phyloP scores from a whole-genome alignment of 192 early-diverging fungal genomes.

The Coemansia sp. region DNA sequence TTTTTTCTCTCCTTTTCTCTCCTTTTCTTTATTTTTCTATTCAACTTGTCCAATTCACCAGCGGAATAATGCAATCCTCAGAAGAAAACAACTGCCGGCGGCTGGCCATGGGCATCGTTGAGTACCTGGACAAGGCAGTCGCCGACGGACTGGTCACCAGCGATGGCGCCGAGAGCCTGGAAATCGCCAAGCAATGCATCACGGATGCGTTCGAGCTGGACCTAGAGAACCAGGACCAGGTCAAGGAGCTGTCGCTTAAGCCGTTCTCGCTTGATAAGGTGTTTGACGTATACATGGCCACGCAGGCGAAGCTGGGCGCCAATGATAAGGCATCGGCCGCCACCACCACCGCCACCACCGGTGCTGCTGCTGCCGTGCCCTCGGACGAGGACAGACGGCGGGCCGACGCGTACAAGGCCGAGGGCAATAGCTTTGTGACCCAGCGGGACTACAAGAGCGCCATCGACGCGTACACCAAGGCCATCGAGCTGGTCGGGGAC shows the following conservation, averaged over 20 bases:
- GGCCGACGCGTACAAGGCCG: conserved; percentile 85
- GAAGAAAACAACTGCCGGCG: conserved; percentile 20
- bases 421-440: conserved; percentile 79
- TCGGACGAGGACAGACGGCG: conserved; percentile 67
- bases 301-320: conserved; percentile 64
- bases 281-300: conserved; percentile 87
- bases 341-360: not conserved
- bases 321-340: not conserved
- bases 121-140: conserved; percentile 49
- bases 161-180: conserved; percentile 50
- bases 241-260: conserved; percentile 73
- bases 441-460: conserved; percentile 81
- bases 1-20: conserved; percentile 2
- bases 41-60: not conserved
- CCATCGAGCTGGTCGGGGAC: conserved; percentile 74
- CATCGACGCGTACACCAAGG: conserved; percentile 84
- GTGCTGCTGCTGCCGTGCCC: no score
- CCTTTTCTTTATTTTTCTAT: not conserved
- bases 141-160: conserved; percentile 27
- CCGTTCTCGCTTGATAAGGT: conserved; percentile 76
- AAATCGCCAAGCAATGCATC: conserved; percentile 92
- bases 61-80: conserved; percentile 9
- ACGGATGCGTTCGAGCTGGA: conserved; percentile 91
- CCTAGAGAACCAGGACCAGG: conserved; percentile 61
- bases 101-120: conserved; percentile 44